Percentiles rank a stretch among this genome's conserved stretches.
These are phyloP conservation scores for Gremmenia infestans DNA, from an alignment of 2,329 filamentous ascomycete species.

Conservation along the genomic window DNA sequence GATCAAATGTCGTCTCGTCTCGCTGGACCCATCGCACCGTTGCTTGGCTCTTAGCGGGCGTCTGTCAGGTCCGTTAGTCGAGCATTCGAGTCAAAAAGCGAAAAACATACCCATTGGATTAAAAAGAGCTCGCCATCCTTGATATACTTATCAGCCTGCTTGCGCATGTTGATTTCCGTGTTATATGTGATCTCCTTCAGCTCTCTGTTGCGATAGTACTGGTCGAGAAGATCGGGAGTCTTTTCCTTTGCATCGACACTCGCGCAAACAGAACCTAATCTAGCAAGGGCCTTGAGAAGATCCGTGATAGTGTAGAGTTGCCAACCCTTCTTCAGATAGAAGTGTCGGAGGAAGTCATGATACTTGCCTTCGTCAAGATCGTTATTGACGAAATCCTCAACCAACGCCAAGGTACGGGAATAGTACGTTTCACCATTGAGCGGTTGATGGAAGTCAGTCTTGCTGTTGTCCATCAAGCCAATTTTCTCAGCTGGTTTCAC, in stretches of 20 bases:
- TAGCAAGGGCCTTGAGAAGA: constrained; percentile 73
- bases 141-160: constrained; percentile 85
- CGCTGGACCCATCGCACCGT: constrained; percentile 66
- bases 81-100: neutral
- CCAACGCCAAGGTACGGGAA: constrained; percentile 75
- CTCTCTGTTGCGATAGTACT: constrained; percentile 78
- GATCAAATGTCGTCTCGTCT: constrained; percentile 74
- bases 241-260: constrained; percentile 87
- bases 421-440: constrained; percentile 66
- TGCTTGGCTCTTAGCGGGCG: constrained; percentile 62
- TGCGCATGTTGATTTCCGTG: constrained; percentile 83
- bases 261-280: constrained; percentile 77
- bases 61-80: constrained; percentile 40
- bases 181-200: constrained; percentile 84
- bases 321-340: constrained; percentile 88
- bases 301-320: constrained; percentile 91
- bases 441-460: constrained; percentile 71
- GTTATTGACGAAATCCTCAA: constrained; percentile 79
- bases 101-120: constrained; percentile 74
- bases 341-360: constrained; percentile 86
- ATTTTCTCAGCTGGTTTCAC: constrained; percentile 79
- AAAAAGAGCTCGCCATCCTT: constrained; percentile 92
- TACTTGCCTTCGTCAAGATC: constrained; percentile 79
- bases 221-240: constrained; percentile 81
- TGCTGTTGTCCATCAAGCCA: constrained; percentile 72